Evolutionary conservation across 2,329 filamentous ascomycete genomes (phyloP).

Genomic region (Pezicula radicicola): DNA sequence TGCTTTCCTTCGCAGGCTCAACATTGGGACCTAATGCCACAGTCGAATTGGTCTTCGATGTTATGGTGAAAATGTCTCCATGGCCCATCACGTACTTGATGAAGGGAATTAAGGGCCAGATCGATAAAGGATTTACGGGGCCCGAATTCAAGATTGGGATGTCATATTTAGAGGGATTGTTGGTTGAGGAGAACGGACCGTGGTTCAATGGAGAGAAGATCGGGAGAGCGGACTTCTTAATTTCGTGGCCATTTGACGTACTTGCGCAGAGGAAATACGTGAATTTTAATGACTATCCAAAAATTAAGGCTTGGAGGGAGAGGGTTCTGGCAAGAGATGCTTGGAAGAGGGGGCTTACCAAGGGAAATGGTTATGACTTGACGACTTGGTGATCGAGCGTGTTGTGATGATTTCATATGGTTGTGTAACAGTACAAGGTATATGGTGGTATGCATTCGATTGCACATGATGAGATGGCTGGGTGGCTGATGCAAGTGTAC

Average conservation of each 20-base stretch:
- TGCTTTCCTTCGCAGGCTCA: constrained; percentile 25
- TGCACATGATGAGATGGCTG: no score
- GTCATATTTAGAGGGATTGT: constrained; percentile 18
- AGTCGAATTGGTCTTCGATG: constrained; percentile 23
- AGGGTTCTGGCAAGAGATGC: constrained; percentile 24
- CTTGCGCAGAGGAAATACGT: constrained; percentile 26
- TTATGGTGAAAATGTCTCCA: constrained; percentile 16
- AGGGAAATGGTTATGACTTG: constrained; percentile 30
- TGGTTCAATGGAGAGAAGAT: constrained; percentile 29
- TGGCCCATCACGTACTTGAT: constrained; percentile 22
- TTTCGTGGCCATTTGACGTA: constrained; percentile 31
- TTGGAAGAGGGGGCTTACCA: constrained; percentile 29
- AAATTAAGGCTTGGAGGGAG: constrained; percentile 28
- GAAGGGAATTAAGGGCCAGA: constrained; percentile 9
- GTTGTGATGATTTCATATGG: not conserved
- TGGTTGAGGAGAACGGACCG: constrained; percentile 14
- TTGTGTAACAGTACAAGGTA: no score
- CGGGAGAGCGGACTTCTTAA: constrained; percentile 31
- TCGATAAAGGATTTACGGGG: constrained; percentile 13
- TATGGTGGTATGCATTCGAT: no score
- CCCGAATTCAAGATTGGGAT: constrained; percentile 21
- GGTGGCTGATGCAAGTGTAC: no score
- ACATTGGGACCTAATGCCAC: constrained; percentile 19
- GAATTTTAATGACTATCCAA: constrained; percentile 29
- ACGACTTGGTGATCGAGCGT: not conserved